Evolutionary conservation across 371 early-diverging fungal genomes (phyloP), one percentile per base, ranked within the genome.

Genomic region (Mortierella sp.): DNA sequence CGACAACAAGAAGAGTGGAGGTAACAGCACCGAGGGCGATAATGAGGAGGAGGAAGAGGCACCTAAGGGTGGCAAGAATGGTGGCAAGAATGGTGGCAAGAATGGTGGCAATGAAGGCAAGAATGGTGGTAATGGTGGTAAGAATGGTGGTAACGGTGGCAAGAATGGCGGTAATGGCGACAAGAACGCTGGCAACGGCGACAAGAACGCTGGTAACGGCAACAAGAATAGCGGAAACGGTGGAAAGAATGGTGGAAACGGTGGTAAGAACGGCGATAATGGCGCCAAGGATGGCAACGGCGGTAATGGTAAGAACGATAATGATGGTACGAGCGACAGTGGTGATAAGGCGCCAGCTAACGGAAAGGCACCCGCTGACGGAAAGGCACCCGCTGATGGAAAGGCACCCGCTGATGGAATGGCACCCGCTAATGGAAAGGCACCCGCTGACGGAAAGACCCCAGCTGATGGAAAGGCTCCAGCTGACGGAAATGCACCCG

Each of bases 401-500:
- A 19, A 51, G 26, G 19, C 19, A 0, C 28, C 34, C 19, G 34
- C 45, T 6, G 42, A 40, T 26, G 56, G 28, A 3, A 43, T 65
- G 35, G 56, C 71, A 13, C 64, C 58, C 1, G 56, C 42, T 29
- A 47, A 51, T n/a, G 70, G 45, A 17, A 35, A 55, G 19, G 45
- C 57, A n/a, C 70, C 70, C 3, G 51, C 31, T 23, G 54, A 64
- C 56, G 57, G 45, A 7, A 66, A 73, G 10, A 37, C 64, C 3
- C 74, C 74, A 0, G 45, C 29, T 22, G 45, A 49, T 34, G 63
- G 32, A 3, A 64, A 70, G 19, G 23, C 64, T 8, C 71, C 67
- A 32, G 65, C 23, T 32, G 51, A 57, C 19, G 61, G 29, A 23
- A 55, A n/a, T n/a, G n/a, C n/a, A n/a, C n/a, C n/a, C n/a, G n/a